These are phyloP conservation scores for Aspergillus caelatus DNA, from an alignment of 2,329 filamentous ascomycete genomes.

Conservation along the genomic window DNA sequence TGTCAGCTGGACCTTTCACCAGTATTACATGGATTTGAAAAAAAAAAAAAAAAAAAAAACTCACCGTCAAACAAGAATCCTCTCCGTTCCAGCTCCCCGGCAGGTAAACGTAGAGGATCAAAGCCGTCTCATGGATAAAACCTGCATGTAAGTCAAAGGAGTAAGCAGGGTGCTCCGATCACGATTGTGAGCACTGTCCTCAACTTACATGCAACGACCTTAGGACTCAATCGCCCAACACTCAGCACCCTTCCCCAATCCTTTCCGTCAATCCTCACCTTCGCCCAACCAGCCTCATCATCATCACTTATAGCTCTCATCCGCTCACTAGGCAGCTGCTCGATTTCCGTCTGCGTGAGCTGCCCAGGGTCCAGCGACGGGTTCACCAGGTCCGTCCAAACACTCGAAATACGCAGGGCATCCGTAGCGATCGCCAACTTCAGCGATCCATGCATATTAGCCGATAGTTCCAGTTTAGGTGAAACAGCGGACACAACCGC, in stretches of 20 bases:
- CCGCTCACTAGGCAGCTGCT: constrained; percentile 77
- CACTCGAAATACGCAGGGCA: constrained; percentile 78
- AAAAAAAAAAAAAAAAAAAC: constrained; percentile 20
- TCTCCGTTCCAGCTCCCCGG: constrained; percentile 45
- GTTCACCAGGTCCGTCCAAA: constrained; percentile 85
- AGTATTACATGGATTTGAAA: background rate
- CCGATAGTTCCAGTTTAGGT: constrained; percentile 79
- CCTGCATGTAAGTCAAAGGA: constrained; percentile 24
- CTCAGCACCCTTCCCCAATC: constrained; percentile 96
- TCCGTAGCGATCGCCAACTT: constrained; percentile 81
- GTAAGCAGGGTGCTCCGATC: background rate
- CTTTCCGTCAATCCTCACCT: constrained; percentile 84
- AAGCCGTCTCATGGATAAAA: constrained; percentile 49
- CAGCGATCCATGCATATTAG: constrained; percentile 91
- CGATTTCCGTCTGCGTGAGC: constrained; percentile 65
- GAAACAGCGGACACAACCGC: constrained; percentile 26
- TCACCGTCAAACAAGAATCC: constrained; percentile 50
- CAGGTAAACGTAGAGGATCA: constrained; percentile 51
- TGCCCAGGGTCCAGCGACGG: constrained; percentile 81
- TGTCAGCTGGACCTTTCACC: background rate
- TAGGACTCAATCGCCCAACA: constrained; percentile 83
- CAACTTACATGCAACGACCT: constrained; percentile 81
- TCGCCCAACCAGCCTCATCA: constrained; percentile 83
- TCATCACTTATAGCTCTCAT: constrained; percentile 68
- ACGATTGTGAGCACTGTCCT: background rate